These are phyloP conservation scores for Hypoxylon fuscum DNA, from an alignment of 495 filamentous ascomycete genomes.

Conservation along the genomic window DNA sequence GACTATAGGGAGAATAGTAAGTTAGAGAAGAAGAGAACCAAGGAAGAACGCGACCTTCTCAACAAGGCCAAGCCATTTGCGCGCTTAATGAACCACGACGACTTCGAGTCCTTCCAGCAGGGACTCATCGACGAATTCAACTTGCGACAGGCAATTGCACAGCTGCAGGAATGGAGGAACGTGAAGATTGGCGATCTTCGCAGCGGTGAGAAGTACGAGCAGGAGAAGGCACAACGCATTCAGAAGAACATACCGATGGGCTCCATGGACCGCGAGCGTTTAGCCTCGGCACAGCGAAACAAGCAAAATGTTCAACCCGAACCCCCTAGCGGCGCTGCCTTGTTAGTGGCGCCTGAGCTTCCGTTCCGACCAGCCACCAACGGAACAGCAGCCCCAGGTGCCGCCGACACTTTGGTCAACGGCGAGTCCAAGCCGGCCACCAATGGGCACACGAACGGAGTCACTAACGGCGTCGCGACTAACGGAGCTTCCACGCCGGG, in stretches of 20 bases:
- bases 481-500: constrained; percentile 49
- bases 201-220: constrained; percentile 92
- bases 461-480: constrained; percentile 48
- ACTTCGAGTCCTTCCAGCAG: constrained; percentile 86
- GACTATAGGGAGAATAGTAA: constrained; percentile 91
- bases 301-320: constrained; percentile 71
- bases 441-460: constrained; percentile 50
- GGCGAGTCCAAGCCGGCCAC: constrained; percentile 50
- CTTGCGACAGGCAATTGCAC: constrained; percentile 84
- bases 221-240: constrained; percentile 82
- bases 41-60: constrained; percentile 89
- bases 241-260: constrained; percentile 75
- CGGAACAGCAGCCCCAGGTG: constrained; percentile 21
- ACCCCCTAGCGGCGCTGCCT: constrained; percentile 71
- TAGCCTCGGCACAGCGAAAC: constrained; percentile 68
- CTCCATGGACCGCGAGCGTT: constrained; percentile 78
- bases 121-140: constrained; percentile 90
- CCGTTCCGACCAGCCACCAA: constrained; percentile 59
- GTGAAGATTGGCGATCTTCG: constrained; percentile 83
- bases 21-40: constrained; percentile 91
- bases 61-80: constrained; percentile 96
- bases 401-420: constrained; percentile 41
- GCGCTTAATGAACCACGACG: constrained; percentile 91
- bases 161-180: constrained; percentile 93
- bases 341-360: constrained; percentile 80